Evolutionary conservation across 768 basidiomycete genomes (phyloP).

Genomic region (Phlegmacium glaucopus): DNA sequence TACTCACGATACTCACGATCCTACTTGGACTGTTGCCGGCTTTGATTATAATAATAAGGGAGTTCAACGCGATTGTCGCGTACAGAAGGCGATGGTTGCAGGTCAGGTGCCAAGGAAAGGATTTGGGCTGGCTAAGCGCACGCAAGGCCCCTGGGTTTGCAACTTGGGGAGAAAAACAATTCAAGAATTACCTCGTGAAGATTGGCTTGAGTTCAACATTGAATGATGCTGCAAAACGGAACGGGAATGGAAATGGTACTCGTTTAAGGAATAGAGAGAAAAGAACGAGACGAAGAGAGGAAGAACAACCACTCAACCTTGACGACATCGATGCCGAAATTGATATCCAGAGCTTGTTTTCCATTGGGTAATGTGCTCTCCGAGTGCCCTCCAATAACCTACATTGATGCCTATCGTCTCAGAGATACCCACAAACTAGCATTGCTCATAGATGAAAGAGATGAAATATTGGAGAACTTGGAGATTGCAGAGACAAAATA

Average conservation of each 20-base stretch:
- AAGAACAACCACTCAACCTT: constrained; percentile 38
- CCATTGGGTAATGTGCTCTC: constrained; percentile 54
- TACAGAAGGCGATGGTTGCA: constrained; percentile 60
- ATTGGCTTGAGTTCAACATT: constrained; percentile 62
- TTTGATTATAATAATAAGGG: constrained; percentile 58
- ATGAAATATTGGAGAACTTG: constrained; percentile 72
- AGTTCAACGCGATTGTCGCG: constrained; percentile 54
- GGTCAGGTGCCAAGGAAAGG: constrained; percentile 61
- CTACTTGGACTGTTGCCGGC: constrained; percentile 64
- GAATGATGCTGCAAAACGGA: constrained; percentile 29
- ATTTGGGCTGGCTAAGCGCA: constrained; percentile 74
- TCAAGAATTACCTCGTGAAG: constrained; percentile 68
- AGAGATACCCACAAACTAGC: constrained; percentile 73
- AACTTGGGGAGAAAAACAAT: constrained; percentile 68
- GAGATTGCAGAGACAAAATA: constrained; percentile 80
- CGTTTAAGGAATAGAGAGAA: constrained; percentile 27
- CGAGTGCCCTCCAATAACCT: neutral
- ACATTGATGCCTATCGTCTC: constrained; percentile 4
- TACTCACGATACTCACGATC: constrained; percentile 60
- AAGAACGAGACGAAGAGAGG: constrained; percentile 31
- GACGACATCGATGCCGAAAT: constrained; percentile 49
- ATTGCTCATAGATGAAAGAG: constrained; percentile 69
- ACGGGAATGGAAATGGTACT: constrained; percentile 17
- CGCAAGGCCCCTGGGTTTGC: constrained; percentile 61
- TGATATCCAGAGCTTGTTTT: constrained; percentile 71